Conservation (phyloP, 2,329 filamentous ascomycete species). For the Nakataea oryzae region DNA sequence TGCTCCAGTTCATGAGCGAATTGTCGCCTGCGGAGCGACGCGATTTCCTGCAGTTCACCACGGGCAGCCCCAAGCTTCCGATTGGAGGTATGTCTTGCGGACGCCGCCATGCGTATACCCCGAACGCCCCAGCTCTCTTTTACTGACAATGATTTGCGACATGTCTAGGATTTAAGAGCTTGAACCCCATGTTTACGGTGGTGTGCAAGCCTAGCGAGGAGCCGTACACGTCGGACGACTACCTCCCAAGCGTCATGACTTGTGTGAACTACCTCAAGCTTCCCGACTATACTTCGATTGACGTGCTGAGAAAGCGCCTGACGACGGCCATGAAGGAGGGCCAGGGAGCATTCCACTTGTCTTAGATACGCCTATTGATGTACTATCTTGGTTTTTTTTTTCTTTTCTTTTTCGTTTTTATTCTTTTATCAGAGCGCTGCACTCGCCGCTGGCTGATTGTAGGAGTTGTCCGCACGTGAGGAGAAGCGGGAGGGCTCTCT, state of each 20-base stretch:
- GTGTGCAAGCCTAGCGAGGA: slow-evolving; percentile 98
- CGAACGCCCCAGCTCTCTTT: neutral
- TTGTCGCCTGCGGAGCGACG: slow-evolving; percentile 64
- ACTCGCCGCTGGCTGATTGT: neutral
- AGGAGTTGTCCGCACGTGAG: neutral
- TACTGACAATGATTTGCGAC: slow-evolving; percentile 19
- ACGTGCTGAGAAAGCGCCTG: slow-evolving; percentile 68
- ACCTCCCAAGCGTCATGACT: slow-evolving; percentile 99
- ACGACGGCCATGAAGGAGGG: slow-evolving; percentile 85
- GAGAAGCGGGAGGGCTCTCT: neutral
- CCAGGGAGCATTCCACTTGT: slow-evolving; percentile 95
- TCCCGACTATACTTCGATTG: slow-evolving; percentile 78
- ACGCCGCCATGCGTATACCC: neutral
- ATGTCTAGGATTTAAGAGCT: slow-evolving; percentile 74
- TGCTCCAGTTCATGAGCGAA: slow-evolving; percentile 91
- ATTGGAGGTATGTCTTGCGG: slow-evolving; percentile 68
- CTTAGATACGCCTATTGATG: slow-evolving; percentile 36
- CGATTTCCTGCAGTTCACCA: slow-evolving; percentile 95
- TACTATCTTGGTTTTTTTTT: neutral
- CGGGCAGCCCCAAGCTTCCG: slow-evolving; percentile 92
- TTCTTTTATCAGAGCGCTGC: neutral
- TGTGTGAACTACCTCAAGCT: slow-evolving; percentile 99
- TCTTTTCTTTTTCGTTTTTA: neutral
- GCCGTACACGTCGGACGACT: slow-evolving; percentile 89
- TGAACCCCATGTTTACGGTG: slow-evolving; percentile 97